Evolutionary conservation across 140 eudicot species (phyloP), one percentile per base, ranked within the genome.

Genomic region (Senecio squalidus): DNA sequence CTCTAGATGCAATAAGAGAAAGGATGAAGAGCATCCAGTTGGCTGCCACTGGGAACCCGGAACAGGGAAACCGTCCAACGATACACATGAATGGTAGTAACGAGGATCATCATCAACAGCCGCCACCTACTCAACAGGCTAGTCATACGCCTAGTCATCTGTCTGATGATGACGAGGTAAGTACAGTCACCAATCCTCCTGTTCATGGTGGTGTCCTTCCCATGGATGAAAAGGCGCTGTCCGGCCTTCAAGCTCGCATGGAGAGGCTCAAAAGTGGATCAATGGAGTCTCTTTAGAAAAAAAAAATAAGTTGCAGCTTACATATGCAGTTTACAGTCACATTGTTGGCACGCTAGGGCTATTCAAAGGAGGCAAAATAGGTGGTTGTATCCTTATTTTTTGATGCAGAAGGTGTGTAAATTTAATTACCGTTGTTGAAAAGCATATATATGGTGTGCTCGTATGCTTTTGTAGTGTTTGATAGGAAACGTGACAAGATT

Each of bases 171-270:
- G 97, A 78, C 25, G 84, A 52, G 29, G 51, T 59, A 9, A 60
- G 62, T 55, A 39, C 63, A 0, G 82, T 65, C 0, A 80, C 62
- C 16, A 76, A 64, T 71, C 75, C 86, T 62, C 79, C 89, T 2
- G 85, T 76, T 53, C 62, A 58, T 22, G 31, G 79, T 34, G 96
- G 95, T 10, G 85, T 82, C 10, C 96, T 78, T 55, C 98, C 98
- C 28, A 92, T 92, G 98, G 98, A 92, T 51, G 98, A 92, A 69
- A 92, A 82, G 74, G 98, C 98, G 3, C 60, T 92, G 36, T 86
- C 98, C 1, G 98, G 98, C 55, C 80, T 92, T 33, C 98, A 92
- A 76, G 98, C 98, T 9, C 95, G 98, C n/a, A 92, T 92, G 98
- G 95, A 92, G 65, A 80, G 98, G 82, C 80, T 92, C 26, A 92